These are phyloP conservation scores for Rubia occidens DNA, from an alignment of 305 asterid species.

Conservation along the genomic window DNA sequence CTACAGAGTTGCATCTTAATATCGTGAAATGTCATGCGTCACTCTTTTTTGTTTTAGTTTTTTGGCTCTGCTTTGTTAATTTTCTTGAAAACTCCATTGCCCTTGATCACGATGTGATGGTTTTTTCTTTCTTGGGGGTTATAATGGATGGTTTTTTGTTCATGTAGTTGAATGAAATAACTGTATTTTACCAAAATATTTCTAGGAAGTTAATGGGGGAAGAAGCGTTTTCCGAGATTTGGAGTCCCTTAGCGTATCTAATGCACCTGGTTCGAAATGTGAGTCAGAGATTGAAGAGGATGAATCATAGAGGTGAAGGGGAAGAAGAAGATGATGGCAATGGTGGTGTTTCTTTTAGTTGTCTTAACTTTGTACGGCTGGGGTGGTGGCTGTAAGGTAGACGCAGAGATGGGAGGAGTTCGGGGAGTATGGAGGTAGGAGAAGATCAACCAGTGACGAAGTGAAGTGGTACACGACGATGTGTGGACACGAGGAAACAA, in stretches of 20 bases:
- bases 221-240: conserved; percentile 32
- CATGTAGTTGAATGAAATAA: conserved; percentile 7
- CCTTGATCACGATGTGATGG: background rate
- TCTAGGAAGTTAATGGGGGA: conserved; percentile 37
- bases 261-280: conserved; percentile 55
- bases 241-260: conserved; percentile 56
- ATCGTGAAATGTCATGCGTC: background rate
- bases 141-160: conserved; percentile 4
- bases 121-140: conserved; percentile 8
- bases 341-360: too few relatives aligned
- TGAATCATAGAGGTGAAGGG: too few relatives aligned
- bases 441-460: conserved; percentile 65
- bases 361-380: too few relatives aligned
- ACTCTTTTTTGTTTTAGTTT: too few relatives aligned
- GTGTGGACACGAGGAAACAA: conserved; percentile 46
- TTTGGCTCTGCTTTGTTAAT: background rate
- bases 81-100: background rate
- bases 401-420: conserved; percentile 52
- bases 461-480: conserved; percentile 37
- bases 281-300: conserved; percentile 29
- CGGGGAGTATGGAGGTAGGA: conserved; percentile 44
- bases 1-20: background rate
- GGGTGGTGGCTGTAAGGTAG: too few relatives aligned
- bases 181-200: conserved; percentile 6
- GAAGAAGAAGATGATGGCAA: too few relatives aligned